These are phyloP conservation scores for sorghum (Sorghum bicolor) DNA, from an alignment of 176 grass and related monocot species.

Conservation along the genomic window Sorghum_bicolor_NCBIv3 NC_012875.2:50233001-50233500, in stretches of 20 bases:
- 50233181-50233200: background rate
- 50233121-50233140: background rate
- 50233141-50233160: background rate
- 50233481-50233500: background rate
- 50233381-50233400: slow-evolving; percentile 74
- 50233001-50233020: slow-evolving; percentile 17
- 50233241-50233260: background rate
- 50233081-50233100: background rate
- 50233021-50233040: background rate
- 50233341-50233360: slow-evolving; percentile 62
- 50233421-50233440: slow-evolving; percentile 91
- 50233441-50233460: slow-evolving; percentile 58
- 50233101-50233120: background rate
- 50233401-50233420: slow-evolving; percentile 55
- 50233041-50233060: background rate
- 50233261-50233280: background rate
- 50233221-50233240: background rate
- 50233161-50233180: background rate
- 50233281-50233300: slow-evolving; percentile 84
- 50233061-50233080: background rate
- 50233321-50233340: slow-evolving; percentile 50
- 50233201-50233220: background rate
- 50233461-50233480: slow-evolving; percentile 7
- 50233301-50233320: slow-evolving; percentile 71
- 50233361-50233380: slow-evolving; percentile 85